Percentiles rank a stretch among this genome's conserved stretches.
Conservation (phyloP, 192 early-diverging fungal species). For the Backusella liffmaniae region DNA sequence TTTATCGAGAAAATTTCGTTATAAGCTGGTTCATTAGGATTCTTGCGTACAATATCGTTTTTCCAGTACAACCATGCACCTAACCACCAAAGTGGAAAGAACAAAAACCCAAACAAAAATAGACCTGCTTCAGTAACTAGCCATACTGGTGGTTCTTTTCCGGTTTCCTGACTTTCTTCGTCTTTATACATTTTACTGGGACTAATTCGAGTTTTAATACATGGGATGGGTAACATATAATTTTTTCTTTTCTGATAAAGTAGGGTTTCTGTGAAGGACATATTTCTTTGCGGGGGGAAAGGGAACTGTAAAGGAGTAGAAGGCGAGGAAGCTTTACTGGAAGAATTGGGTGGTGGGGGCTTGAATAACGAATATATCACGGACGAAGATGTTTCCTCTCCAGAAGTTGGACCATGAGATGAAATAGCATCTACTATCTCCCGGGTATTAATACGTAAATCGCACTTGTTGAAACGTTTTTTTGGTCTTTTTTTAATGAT, state of each 20-base stretch:
- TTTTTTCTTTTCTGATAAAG: not conserved
- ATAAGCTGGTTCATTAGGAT: not conserved
- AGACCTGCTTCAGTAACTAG: not conserved
- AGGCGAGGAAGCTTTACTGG: not conserved
- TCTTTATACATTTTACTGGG: not conserved
- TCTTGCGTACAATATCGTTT: not conserved
- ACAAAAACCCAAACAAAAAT: not conserved
- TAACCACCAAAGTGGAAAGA: slow-evolving; percentile 7
- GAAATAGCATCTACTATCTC: not conserved
- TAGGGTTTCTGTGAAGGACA: not conserved
- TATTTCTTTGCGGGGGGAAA: not conserved
- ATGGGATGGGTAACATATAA: not conserved
- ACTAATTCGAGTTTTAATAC: slow-evolving; percentile 1
- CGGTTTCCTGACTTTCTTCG: not conserved
- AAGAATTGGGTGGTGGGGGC: not conserved
- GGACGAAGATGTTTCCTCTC: not conserved
- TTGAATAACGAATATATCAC: slow-evolving; percentile 1
- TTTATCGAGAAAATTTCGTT: slow-evolving; percentile 5
- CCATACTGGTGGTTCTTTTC: not conserved
- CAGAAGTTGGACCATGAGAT: not conserved
- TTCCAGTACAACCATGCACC: slow-evolving; percentile 6
- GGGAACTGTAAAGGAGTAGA: slow-evolving; percentile 1
- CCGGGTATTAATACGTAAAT: slow-evolving; percentile 1
- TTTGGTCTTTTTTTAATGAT: slow-evolving; percentile 3
- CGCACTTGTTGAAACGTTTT: not conserved